These are phyloP conservation scores for Rhodotorula sp. DNA, from an alignment of 1,284 basidiomycete species.

Conservation along the genomic window DNA sequence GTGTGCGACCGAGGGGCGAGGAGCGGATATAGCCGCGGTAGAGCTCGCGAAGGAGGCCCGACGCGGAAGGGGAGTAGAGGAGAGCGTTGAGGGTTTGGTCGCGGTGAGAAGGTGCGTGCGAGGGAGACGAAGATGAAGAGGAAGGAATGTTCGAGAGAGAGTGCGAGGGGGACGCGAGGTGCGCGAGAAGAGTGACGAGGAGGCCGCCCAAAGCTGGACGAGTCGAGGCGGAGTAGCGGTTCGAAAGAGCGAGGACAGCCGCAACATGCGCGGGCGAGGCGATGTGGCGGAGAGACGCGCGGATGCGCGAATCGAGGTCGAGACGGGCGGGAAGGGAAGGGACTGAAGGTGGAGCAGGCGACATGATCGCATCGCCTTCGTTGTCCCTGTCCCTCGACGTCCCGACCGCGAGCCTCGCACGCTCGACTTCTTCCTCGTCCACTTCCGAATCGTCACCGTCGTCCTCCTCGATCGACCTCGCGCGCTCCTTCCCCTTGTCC, in stretches of 20 bases:
- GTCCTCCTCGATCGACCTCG: slow-evolving; percentile 30
- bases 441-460: slow-evolving; percentile 49
- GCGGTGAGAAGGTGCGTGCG: slow-evolving; percentile 54
- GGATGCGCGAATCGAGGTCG: slow-evolving; percentile 52
- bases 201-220: slow-evolving; percentile 56
- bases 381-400: neutral
- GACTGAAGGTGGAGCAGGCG: slow-evolving; percentile 47
- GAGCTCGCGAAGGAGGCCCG: slow-evolving; percentile 67
- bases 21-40: slow-evolving; percentile 66
- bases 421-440: slow-evolving; percentile 51
- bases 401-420: neutral
- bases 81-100: slow-evolving; percentile 54
- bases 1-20: slow-evolving; percentile 40
- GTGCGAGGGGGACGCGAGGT: slow-evolving; percentile 48
- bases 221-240: slow-evolving; percentile 43
- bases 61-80: slow-evolving; percentile 37
- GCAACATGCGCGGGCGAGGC: slow-evolving; percentile 56
- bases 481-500: slow-evolving; percentile 34
- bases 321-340: slow-evolving; percentile 43
- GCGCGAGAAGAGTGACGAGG: slow-evolving; percentile 57
- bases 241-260: slow-evolving; percentile 50
- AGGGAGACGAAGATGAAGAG: slow-evolving; percentile 59
- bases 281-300: slow-evolving; percentile 58
- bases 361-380: slow-evolving; percentile 11
- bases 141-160: slow-evolving; percentile 56